Conservation (phyloP, 805 yeast species). For the Candida qinlingensis region DNA sequence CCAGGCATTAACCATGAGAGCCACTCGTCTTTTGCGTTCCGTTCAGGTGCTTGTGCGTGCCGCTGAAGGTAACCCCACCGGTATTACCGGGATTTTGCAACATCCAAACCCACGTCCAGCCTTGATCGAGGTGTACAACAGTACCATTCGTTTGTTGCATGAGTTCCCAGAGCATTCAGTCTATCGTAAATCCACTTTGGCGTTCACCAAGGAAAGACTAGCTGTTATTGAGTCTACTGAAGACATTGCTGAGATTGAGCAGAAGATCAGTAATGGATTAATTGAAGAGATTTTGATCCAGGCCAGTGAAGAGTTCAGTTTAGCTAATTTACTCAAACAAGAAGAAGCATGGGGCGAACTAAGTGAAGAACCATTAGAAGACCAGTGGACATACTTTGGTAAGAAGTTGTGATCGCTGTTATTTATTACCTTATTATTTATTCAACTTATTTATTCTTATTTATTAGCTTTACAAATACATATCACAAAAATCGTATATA, state of each 20-base stretch:
- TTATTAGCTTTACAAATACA: neutral
- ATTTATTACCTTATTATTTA: conserved; percentile 2
- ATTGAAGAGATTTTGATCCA: conserved; percentile 79
- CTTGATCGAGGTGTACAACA: conserved; percentile 60
- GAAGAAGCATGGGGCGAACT: conserved; percentile 77
- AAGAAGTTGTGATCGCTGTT: conserved; percentile 36
- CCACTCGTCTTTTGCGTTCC: conserved; percentile 23
- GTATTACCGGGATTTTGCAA: conserved; percentile 69
- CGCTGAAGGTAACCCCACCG: conserved; percentile 68
- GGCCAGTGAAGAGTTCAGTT: conserved; percentile 72
- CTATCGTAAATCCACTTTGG: conserved; percentile 69
- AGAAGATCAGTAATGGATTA: conserved; percentile 73
- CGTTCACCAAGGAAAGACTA: conserved; percentile 65
- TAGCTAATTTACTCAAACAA: conserved; percentile 61
- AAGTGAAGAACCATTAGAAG: conserved; percentile 72
- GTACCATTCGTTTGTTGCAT: conserved; percentile 55
- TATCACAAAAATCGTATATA: conserved; percentile 1
- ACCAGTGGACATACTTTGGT: conserved; percentile 82
- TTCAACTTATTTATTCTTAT: neutral
- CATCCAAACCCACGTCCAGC: conserved; percentile 86
- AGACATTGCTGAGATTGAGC: conserved; percentile 61
- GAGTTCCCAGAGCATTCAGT: conserved; percentile 70
- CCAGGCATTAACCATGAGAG: conserved; percentile 28
- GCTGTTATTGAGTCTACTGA: conserved; percentile 59
- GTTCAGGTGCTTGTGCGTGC: conserved; percentile 53